These are phyloP conservation scores for Phyllostachys edulis DNA, from an alignment of 176 grass and related monocot genomes.

Conservation along the genomic window DNA sequence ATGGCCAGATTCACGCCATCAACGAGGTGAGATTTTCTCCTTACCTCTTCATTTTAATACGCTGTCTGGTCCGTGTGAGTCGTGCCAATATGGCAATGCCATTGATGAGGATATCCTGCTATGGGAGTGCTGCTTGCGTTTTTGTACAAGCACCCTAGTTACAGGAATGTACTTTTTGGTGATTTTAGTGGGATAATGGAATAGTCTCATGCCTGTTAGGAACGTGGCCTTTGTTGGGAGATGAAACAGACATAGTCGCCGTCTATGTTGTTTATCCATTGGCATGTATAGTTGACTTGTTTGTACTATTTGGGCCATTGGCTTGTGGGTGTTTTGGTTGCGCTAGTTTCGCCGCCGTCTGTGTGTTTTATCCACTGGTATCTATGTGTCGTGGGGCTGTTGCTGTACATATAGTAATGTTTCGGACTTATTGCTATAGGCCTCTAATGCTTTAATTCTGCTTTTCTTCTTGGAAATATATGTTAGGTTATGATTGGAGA, in stretches of 20 bases:
- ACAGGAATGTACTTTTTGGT: not conserved
- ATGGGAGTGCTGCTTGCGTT: not conserved
- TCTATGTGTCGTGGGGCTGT: not conserved
- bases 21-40: conserved; percentile 44
- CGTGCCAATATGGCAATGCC: not conserved
- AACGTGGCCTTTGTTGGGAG: not conserved
- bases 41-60: not conserved
- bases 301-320: not conserved
- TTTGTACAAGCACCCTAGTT: not conserved
- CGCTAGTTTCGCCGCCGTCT: not conserved
- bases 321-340: not conserved
- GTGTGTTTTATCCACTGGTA: not conserved
- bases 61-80: not conserved
- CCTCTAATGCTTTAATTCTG: not conserved
- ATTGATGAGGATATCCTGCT: not conserved
- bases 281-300: not conserved
- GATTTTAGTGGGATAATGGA: not conserved
- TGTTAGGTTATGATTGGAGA: not conserved
- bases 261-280: not conserved
- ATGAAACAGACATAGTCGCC: not conserved
- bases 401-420: not conserved
- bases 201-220: not conserved
- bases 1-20: conserved; percentile 55
- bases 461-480: not conserved
- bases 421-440: too few relatives aligned